phyloP scores from a whole-genome alignment of 495 filamentous ascomycete genomes.

The Hyaloscypha bicolor region DNA sequence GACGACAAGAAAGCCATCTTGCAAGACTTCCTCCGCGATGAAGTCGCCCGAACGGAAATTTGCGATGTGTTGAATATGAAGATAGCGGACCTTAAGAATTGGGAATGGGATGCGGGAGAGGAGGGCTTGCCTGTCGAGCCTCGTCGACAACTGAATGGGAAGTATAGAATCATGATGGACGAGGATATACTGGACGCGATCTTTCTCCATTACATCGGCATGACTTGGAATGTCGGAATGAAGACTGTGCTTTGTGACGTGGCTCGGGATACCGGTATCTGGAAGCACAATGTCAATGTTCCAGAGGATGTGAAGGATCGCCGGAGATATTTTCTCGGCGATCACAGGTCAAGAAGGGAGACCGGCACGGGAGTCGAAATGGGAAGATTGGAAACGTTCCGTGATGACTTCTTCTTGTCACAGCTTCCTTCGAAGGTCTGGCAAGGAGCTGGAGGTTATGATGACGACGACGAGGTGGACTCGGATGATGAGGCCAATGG shows the following conservation, averaged over 20 bases:
- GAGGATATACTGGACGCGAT: slow-evolving; percentile 69
- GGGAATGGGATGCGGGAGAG: slow-evolving; percentile 56
- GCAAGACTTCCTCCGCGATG: slow-evolving; percentile 61
- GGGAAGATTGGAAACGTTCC: slow-evolving; percentile 30
- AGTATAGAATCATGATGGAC: slow-evolving; percentile 69
- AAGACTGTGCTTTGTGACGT: slow-evolving; percentile 45
- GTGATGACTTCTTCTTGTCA: slow-evolving; percentile 43
- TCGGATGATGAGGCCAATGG: slow-evolving; percentile 2
- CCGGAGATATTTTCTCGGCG: slow-evolving; percentile 12
- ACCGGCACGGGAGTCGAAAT: background rate
- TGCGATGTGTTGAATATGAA: slow-evolving; percentile 71
- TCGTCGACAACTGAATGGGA: slow-evolving; percentile 66
- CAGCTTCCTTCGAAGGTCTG: slow-evolving; percentile 48
- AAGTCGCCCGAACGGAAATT: slow-evolving; percentile 59
- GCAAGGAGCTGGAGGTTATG: slow-evolving; percentile 26
- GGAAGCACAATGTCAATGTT: slow-evolving; percentile 33
- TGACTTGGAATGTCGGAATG: slow-evolving; percentile 56
- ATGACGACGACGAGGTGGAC: slow-evolving; percentile 33
- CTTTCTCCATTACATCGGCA: slow-evolving; percentile 65
- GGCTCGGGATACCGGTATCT: slow-evolving; percentile 32
- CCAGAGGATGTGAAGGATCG: slow-evolving; percentile 36
- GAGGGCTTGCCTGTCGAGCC: slow-evolving; percentile 60
- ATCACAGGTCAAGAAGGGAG: background rate
- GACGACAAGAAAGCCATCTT: slow-evolving; percentile 62
- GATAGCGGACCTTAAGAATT: slow-evolving; percentile 58